phyloP scores from a whole-genome alignment of 257 asterid species.

The Rubia yunnanensis region DNA sequence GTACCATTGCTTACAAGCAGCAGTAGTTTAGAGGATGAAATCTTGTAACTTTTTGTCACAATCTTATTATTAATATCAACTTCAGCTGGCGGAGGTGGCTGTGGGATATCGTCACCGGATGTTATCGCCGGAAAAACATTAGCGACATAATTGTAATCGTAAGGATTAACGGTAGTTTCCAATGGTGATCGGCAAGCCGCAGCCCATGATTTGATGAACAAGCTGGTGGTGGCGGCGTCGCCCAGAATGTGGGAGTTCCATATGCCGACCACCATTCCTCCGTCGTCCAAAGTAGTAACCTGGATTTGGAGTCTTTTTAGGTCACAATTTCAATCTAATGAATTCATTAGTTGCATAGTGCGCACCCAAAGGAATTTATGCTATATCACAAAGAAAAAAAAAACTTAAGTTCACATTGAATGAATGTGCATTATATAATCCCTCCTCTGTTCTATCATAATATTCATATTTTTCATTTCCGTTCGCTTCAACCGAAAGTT shows the following conservation, averaged over 20 bases:
- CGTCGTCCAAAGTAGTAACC: slow-evolving; percentile 12
- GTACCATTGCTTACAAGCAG: background rate
- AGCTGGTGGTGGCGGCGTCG: background rate
- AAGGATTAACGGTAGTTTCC: background rate
- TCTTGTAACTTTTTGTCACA: slow-evolving; percentile 5
- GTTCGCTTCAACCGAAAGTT: too few relatives aligned
- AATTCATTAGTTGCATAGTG: too few relatives aligned
- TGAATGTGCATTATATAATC: too few relatives aligned
- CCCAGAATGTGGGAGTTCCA: slow-evolving; percentile 12
- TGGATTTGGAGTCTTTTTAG: too few relatives aligned
- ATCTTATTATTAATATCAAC: slow-evolving; percentile 1
- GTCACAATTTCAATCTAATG: too few relatives aligned
- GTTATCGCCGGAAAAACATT: slow-evolving; percentile 9
- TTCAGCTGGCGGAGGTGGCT: background rate
- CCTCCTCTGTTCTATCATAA: too few relatives aligned
- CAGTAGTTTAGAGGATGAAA: background rate
- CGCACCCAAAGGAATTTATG: too few relatives aligned
- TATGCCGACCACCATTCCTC: slow-evolving; percentile 10
- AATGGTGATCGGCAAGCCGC: background rate
- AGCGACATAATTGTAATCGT: background rate
- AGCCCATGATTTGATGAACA: slow-evolving; percentile 14
- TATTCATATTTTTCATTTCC: too few relatives aligned
- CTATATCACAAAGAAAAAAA: too few relatives aligned
- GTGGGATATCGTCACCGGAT: background rate
- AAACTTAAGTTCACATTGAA: too few relatives aligned